Evolutionary conservation across 148 eudicot species (phyloP).

Genomic region (Nyssa sinensis): DNA sequence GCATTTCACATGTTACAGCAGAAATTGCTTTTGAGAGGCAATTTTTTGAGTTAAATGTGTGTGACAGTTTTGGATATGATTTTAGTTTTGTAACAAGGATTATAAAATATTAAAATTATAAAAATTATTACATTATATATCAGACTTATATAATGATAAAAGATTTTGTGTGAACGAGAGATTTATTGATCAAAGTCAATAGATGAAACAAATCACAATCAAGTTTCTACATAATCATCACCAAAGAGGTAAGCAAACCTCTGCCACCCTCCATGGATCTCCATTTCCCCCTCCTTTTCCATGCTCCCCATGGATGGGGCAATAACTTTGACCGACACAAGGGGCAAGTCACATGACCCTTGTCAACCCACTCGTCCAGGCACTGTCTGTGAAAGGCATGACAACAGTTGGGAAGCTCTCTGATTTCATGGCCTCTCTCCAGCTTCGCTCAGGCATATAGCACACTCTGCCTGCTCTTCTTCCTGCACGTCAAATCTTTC

Average conservation of each 20-base stretch:
- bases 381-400: conserved; percentile 24
- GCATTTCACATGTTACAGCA: no score
- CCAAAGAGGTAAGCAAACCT: conserved; percentile 30
- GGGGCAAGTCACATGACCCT: conserved; percentile 18
- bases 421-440: conserved; percentile 6
- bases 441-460: conserved; percentile 14
- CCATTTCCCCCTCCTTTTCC: neutral
- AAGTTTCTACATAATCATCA: conserved; percentile 13
- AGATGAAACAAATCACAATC: no score
- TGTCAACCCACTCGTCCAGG: conserved; percentile 23
- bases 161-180: no score
- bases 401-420: conserved; percentile 20
- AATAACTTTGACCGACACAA: conserved; percentile 19
- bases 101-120: no score
- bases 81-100: no score
- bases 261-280: conserved; percentile 24
- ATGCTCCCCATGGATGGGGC: neutral
- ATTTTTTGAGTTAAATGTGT: no score
- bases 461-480: conserved; percentile 10
- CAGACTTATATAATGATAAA: no score
- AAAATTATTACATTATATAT: no score
- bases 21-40: no score
- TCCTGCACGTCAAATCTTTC: neutral
- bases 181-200: no score
- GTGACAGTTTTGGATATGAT: no score